These are phyloP conservation scores for Paxillus ammoniavirescens DNA, from an alignment of 768 basidiomycete genomes.

Conservation along the genomic window DNA sequence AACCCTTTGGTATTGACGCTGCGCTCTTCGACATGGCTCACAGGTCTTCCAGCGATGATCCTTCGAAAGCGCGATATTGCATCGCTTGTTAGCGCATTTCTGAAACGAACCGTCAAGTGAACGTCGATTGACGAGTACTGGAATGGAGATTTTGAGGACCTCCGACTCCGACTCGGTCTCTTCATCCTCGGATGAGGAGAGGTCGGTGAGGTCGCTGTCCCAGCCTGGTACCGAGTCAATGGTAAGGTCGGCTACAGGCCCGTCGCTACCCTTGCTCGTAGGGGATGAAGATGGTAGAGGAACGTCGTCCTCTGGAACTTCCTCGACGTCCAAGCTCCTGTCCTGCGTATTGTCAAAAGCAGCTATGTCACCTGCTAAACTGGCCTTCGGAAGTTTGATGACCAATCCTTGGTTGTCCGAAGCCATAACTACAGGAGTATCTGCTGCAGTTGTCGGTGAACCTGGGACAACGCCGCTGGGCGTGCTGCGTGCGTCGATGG, in stretches of 20 bases:
- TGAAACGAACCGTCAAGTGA: constrained; percentile 5
- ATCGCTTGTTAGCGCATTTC: constrained; percentile 36
- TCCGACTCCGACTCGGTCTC: constrained; percentile 1
- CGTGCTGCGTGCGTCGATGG: neutral
- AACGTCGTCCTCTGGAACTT: neutral
- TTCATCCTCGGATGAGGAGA: constrained; percentile 14
- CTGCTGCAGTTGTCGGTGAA: neutral
- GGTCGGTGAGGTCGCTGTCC: constrained; percentile 26
- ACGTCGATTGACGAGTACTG: constrained; percentile 16
- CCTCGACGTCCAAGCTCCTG: constrained; percentile 2
- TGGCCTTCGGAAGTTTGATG: neutral
- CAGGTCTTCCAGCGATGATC: constrained; percentile 44
- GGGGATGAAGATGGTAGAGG: neutral
- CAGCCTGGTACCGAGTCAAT: constrained; percentile 9
- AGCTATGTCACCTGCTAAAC: neutral
- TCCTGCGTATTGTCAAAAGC: neutral
- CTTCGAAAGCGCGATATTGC: constrained; percentile 31
- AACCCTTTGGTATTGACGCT: constrained; percentile 35
- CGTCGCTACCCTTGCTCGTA: neutral
- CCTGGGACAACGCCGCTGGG: neutral
- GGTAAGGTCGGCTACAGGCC: neutral
- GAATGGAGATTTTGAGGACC: constrained; percentile 21
- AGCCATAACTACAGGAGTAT: neutral
- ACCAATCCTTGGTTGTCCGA: neutral
- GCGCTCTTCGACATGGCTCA: constrained; percentile 38